Evolutionary conservation across 208 protist genomes (phyloP).

Genomic region (Leptomonas pyrrhocoris): DNA sequence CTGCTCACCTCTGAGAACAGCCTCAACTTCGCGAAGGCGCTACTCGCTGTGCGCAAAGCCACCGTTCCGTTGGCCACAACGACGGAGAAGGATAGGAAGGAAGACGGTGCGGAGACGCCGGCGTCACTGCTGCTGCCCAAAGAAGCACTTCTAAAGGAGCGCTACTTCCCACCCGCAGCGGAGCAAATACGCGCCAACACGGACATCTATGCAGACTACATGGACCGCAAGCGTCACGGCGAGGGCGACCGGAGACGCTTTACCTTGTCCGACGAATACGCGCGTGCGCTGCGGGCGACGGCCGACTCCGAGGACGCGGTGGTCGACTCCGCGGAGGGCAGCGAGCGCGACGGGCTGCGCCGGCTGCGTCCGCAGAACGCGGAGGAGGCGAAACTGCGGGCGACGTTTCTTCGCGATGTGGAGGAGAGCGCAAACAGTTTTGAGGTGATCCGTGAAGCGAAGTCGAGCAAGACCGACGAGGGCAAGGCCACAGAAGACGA

Average conservation of each 20-base stretch:
- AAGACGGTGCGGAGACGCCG: background rate
- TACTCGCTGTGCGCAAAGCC: slow-evolving; percentile 77
- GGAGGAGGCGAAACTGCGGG: slow-evolving; percentile 65
- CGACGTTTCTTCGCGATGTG: slow-evolving; percentile 71
- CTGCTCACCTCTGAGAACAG: slow-evolving; percentile 82
- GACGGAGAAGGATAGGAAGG: background rate
- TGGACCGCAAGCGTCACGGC: slow-evolving; percentile 27
- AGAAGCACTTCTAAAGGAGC: slow-evolving; percentile 35
- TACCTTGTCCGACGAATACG: slow-evolving; percentile 86
- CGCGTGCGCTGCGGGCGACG: slow-evolving; percentile 53
- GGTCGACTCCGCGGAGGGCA: slow-evolving; percentile 32
- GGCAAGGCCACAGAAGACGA: slow-evolving; percentile 17
- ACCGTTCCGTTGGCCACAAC: slow-evolving; percentile 26
- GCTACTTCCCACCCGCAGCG: slow-evolving; percentile 77
- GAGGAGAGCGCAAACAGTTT: slow-evolving; percentile 60
- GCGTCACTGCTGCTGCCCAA: slow-evolving; percentile 23
- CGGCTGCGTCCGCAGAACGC: slow-evolving; percentile 68
- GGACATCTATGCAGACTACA: slow-evolving; percentile 49
- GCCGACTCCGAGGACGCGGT: slow-evolving; percentile 39
- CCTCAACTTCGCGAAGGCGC: slow-evolving; percentile 79
- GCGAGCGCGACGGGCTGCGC: slow-evolving; percentile 37
- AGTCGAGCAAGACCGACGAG: slow-evolving; percentile 9
- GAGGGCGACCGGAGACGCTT: slow-evolving; percentile 34
- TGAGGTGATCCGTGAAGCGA: slow-evolving; percentile 31
- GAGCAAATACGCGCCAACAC: slow-evolving; percentile 77